A percentile compares a stretch with the other conserved stretches of the same genome.
phyloP scores from a whole-genome alignment of 2,329 filamentous ascomycete genomes.

The Colletotrichum navitas region DNA sequence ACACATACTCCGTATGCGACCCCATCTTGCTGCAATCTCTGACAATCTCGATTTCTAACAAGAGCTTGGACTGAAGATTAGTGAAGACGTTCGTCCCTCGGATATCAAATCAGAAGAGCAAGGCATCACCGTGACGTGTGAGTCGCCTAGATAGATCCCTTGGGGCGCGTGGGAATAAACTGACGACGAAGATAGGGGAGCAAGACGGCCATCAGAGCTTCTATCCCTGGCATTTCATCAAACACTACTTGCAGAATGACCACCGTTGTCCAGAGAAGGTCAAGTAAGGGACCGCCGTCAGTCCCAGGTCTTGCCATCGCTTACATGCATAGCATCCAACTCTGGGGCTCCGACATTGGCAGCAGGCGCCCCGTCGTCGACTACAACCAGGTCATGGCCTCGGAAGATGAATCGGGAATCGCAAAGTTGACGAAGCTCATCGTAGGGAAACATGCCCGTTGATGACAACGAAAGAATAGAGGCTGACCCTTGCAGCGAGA shows the following conservation, averaged over 20 bases:
- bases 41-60: background rate
- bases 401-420: slow-evolving; percentile 64
- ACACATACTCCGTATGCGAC: slow-evolving; percentile 54
- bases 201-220: slow-evolving; percentile 75
- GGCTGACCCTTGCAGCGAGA: slow-evolving; percentile 61
- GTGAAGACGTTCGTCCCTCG: slow-evolving; percentile 48
- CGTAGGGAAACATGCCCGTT: slow-evolving; percentile 54
- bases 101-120: slow-evolving; percentile 47
- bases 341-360: slow-evolving; percentile 53
- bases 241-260: slow-evolving; percentile 56
- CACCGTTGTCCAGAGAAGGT: slow-evolving; percentile 51
- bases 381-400: slow-evolving; percentile 71
- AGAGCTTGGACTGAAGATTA: slow-evolving; percentile 47
- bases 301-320: background rate
- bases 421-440: slow-evolving; percentile 74
- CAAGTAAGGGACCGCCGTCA: slow-evolving; percentile 46
- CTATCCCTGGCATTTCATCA: slow-evolving; percentile 75
- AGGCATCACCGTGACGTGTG: slow-evolving; percentile 54
- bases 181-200: slow-evolving; percentile 65
- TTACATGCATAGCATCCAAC: slow-evolving; percentile 42
- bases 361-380: slow-evolving; percentile 68
- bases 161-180: too few species aligned
- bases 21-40: background rate
- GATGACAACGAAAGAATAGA: background rate
- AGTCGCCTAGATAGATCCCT: slow-evolving; percentile 6